phyloP scores from a whole-genome alignment of 2,329 filamentous ascomycete genomes.

The Aurifilum marmelostoma region DNA sequence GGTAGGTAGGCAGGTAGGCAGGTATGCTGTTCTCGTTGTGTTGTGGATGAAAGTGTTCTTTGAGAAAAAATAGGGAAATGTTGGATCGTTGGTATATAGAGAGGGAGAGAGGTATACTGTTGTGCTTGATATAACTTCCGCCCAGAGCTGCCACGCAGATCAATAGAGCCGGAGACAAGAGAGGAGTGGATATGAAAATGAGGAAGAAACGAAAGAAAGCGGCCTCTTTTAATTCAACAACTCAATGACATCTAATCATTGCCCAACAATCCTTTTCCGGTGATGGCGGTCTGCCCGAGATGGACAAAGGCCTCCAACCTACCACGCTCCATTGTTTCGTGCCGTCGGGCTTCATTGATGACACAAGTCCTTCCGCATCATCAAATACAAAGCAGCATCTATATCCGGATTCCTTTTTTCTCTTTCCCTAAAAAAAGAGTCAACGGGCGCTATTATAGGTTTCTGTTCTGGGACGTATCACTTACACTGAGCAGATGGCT shows the following conservation, averaged over 20 bases:
- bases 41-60: no score
- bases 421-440: no score
- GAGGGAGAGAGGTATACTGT: no score
- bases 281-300: background rate
- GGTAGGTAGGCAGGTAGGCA: background rate
- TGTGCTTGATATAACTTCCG: background rate
- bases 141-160: background rate
- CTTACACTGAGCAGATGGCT: background rate
- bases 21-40: no score
- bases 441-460: background rate
- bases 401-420: no score
- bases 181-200: background rate
- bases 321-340: background rate
- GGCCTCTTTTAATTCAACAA: background rate
- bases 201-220: background rate
- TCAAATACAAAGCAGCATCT: background rate
- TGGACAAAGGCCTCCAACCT: constrained; percentile 3
- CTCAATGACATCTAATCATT: background rate
- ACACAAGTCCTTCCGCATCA: background rate
- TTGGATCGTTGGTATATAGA: no score
- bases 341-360: background rate
- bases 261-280: background rate
- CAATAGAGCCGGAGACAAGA: background rate
- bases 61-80: no score
- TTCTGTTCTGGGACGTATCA: background rate